Base-by-base conservation (phyloP, 2,329 filamentous ascomycete genomes). In the Aureobasidium pullulans region DNA sequence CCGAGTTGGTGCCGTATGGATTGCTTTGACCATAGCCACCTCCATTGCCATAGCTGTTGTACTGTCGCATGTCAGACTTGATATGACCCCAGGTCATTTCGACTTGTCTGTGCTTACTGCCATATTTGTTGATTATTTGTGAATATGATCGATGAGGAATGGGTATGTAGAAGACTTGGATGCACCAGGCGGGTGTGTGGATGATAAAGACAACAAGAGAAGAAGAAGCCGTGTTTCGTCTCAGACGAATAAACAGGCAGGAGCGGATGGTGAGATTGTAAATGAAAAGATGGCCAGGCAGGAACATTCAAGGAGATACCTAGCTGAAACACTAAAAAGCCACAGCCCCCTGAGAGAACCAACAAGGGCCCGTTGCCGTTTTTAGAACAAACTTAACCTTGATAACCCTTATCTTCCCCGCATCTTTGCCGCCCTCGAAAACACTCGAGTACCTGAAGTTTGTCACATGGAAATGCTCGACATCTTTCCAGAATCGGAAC, bases 1-100 rank as follows among this genome's bases (percentile, higher is more conserved):
- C 67, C 61, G 73, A 69, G 66, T 74, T 69, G 60, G 64, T 68
- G 58, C 71, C 70, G 67, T 82, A 84, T 52, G 81, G 81, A 70
- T 83, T 81, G 69, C 79, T 82, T 63, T 80, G 77, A 69, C 77
- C 79, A 68, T 81, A 82, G 23, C 23, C 23, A 23, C 23, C 23
- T 23, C 23, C 23, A 23, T 23, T 23, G 23, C 23, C 23, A 23
- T 23, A 23, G 66, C 75, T 70, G 66, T 78, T 77, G 66, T 68
- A 64, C 66, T 72, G 67, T 42, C 50, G 34, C 44, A 49, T 49
- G 52, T 50, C 43, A 48, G 53, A 10, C 28, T 48, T 16, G n/a
- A 5, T 43, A 16, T 37, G 15, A 43, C 50, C 39, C 50, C 37
- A 54, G 49, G n/a, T n/a, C 11, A 7, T n/a, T 8, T 23, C 15